Base-by-base conservation (phyloP, 1,284 basidiomycete species). In the Leccinum insigne region DNA sequence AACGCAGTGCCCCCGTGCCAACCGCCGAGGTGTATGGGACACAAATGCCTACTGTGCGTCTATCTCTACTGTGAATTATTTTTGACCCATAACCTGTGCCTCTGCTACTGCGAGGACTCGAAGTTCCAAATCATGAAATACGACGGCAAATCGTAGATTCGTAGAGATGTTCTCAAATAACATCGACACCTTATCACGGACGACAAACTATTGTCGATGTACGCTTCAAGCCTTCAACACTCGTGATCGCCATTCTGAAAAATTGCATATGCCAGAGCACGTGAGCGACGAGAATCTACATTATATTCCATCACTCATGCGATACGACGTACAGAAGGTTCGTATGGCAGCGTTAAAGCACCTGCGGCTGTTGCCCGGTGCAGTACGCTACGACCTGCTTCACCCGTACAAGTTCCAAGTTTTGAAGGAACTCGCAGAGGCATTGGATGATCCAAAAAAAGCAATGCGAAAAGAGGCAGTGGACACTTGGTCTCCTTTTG, bases 381-480 rank as follows among this genome's bases (percentile, higher is more conserved):
- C 88, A 26, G 86, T 96, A 63, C 87, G 90, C 59, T 96, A 92
- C 76, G 90, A 93, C 71, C 80, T 90, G 23, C 80, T 98, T 63
- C 91, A 94, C 72, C 88, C 89, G 5, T 83, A 87, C 72, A 96
- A 93, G 77, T 69, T 83, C 1, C 77, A 75, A 0, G 93, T 98
- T 9, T 78, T 98, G 60, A 86, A 87, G 42, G 88, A 91, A 64
- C 82, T 99, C 29, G 90, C 84, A 1, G 85, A 82, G 64, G 86
- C 85, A 9, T 77, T 98, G 58, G 96, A 98, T 75, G 96, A 98
- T 78, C 91, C 92, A 3, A 92, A 91, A 73, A 82, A 91, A 66
- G 79, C 79, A 1, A 95, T 98, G 8, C 82, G 96, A 56, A 89
- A 87, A 71, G 92, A 93, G 72, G 96, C 95, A 1, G 96, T 98